Evolutionary conservation across 2,329 filamentous ascomycete genomes (phyloP).

Genomic region (Aspergillus aculeatinus): DNA sequence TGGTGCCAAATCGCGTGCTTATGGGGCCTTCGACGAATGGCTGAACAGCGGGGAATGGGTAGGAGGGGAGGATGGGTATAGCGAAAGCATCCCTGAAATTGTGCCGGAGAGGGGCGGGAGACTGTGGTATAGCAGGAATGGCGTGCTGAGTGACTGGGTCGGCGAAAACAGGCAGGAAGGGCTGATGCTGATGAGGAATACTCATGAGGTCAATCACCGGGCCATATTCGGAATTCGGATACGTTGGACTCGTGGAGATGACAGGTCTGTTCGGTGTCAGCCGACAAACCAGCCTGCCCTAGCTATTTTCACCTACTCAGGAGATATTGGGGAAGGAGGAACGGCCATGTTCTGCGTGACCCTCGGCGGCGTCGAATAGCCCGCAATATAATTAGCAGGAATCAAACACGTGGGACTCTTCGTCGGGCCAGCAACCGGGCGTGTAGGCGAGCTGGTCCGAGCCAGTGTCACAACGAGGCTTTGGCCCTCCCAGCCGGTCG

Average conservation of each 20-base stretch:
- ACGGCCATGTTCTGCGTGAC: slow-evolving; percentile 29
- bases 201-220: slow-evolving; percentile 25
- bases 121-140: slow-evolving; percentile 28
- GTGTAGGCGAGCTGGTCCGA: slow-evolving; percentile 41
- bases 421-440: slow-evolving; percentile 44
- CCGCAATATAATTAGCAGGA: slow-evolving; percentile 28
- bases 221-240: slow-evolving; percentile 28
- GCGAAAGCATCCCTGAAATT: slow-evolving; percentile 29
- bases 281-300: neutral
- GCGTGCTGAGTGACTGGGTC: slow-evolving; percentile 22
- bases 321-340: slow-evolving; percentile 37
- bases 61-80: slow-evolving; percentile 30
- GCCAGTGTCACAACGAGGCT: slow-evolving; percentile 44
- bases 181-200: slow-evolving; percentile 22
- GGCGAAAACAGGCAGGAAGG: slow-evolving; percentile 30
- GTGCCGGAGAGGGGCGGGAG: slow-evolving; percentile 30
- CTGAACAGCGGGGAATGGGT: slow-evolving; percentile 24
- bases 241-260: slow-evolving; percentile 13
- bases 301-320: slow-evolving; percentile 32
- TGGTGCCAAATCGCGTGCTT: slow-evolving; percentile 5
- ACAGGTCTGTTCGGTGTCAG: slow-evolving; percentile 3
- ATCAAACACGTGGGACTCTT: slow-evolving; percentile 35
- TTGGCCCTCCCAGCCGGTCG: slow-evolving; percentile 46
- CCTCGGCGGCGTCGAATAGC: slow-evolving; percentile 35
- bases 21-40: slow-evolving; percentile 12